Evolutionary conservation across 495 filamentous ascomycete species (phyloP), one percentile per base, ranked within the genome.

Genomic region (Hypoxylon fragiforme): DNA sequence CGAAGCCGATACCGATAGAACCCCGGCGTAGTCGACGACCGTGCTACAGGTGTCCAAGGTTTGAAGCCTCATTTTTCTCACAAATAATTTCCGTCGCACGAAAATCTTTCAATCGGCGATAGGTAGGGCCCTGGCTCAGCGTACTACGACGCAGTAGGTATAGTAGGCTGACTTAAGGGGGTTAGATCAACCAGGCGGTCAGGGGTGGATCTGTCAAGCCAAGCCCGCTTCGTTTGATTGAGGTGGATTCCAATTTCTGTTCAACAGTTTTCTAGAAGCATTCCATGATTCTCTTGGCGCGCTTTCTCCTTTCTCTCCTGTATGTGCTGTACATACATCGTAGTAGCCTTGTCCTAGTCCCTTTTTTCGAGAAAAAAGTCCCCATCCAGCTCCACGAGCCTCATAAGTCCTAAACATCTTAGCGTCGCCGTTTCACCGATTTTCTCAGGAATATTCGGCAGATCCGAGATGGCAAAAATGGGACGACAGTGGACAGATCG

Each of bases 221-320:
- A 50, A 45, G 54, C 37, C n/a, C 32, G 39, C 38, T 31, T 21
- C 30, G 42, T 62, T 56, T 62, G 38, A 62, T 52, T 62, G 50
- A 49, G 48, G 58, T 56, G 58, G 58, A 42, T 56, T 62, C 47
- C 36, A 62, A 62, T 56, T 56, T 62, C 51, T 50, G 15, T 18
- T 50, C 32, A 32, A 28, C 21, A 28, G 57, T 45, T 35, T 62
- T 62, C 58, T 62, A 62, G 58, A 62, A 62, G 52, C 30, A 38
- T 62, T 62, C 58, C 47, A 44, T 13, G 22, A 30, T 12, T n/a
- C 46, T 51, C 46, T 62, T 62, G 38, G 58, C 47, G 11, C 35
- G n/a, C 15, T 28, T 36, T 22, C 37, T 28, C 32, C 44, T 54
- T 50, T 43, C 15, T 37, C 18, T 48, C 24, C 37, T 35, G 7